These are phyloP conservation scores for Parastagonospora nodorum DNA, from an alignment of 2,329 filamentous ascomycete genomes.

Conservation along the genomic window DNA sequence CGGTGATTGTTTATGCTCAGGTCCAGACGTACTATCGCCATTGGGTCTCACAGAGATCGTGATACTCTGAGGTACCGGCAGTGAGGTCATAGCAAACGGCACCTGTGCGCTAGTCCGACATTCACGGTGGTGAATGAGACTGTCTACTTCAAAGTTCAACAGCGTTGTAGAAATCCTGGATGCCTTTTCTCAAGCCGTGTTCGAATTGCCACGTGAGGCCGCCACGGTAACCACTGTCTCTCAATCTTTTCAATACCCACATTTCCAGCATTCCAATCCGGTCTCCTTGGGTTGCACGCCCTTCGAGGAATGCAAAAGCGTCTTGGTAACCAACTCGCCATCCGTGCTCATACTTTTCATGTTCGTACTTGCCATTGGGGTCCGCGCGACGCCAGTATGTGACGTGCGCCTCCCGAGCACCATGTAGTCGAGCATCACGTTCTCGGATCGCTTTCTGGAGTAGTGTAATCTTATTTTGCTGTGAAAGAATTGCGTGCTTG, in stretches of 20 bases:
- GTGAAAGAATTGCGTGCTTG: slow-evolving; percentile 29
- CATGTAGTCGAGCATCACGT: slow-evolving; percentile 40
- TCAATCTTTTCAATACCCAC: slow-evolving; percentile 62
- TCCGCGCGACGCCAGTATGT: slow-evolving; percentile 56
- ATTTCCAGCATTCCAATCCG: slow-evolving; percentile 62
- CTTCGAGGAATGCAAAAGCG: slow-evolving; percentile 56
- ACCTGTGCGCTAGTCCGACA: not conserved
- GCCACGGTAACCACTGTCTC: slow-evolving; percentile 56
- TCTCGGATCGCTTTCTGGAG: slow-evolving; percentile 49
- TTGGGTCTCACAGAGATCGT: not conserved
- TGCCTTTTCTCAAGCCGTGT: slow-evolving; percentile 54
- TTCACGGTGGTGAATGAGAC: not conserved
- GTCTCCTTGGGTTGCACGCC: slow-evolving; percentile 49
- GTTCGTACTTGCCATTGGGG: slow-evolving; percentile 55
- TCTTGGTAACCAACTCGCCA: slow-evolving; percentile 63
- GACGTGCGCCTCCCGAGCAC: slow-evolving; percentile 51
- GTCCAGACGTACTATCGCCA: not conserved
- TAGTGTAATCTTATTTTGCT: slow-evolving; percentile 27
- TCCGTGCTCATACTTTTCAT: slow-evolving; percentile 60
- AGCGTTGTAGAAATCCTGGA: slow-evolving; percentile 46
- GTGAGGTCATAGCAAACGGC: slow-evolving; percentile 4
- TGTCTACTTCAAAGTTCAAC: slow-evolving; percentile 14
- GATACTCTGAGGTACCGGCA: not conserved
- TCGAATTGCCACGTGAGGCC: slow-evolving; percentile 58
- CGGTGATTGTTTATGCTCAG: not conserved